Evolutionary conservation across 192 early-diverging fungal genomes (phyloP).

Genomic region (Coemansia interrupta): DNA sequence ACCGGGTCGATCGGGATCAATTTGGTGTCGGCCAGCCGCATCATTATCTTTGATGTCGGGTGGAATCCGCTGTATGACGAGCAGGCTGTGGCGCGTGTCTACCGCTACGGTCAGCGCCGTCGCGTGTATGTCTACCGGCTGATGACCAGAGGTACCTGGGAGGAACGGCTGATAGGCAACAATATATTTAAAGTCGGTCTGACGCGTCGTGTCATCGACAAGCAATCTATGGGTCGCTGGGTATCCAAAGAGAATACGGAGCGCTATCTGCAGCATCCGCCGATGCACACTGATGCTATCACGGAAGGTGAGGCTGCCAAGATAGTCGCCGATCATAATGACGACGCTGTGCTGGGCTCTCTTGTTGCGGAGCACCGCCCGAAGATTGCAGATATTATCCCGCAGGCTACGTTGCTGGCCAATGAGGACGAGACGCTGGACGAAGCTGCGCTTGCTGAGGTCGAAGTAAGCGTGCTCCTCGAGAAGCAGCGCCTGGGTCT

Average conservation of each 20-base stretch:
- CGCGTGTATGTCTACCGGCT: conserved; percentile 69
- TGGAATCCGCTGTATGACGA: conserved; percentile 80
- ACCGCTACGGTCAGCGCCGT: conserved; percentile 68
- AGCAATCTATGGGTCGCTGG: conserved; percentile 53
- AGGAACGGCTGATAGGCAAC: conserved; percentile 60
- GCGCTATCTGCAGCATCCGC: conserved; percentile 53
- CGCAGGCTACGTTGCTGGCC: conserved; percentile 38
- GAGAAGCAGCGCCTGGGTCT: conserved; percentile 34
- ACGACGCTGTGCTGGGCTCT: conserved; percentile 25
- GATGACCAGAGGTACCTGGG: conserved; percentile 58
- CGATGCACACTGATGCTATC: conserved; percentile 1
- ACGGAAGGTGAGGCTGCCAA: neutral
- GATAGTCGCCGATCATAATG: conserved; percentile 15
- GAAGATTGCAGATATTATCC: conserved; percentile 14
- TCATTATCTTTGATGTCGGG: conserved; percentile 69
- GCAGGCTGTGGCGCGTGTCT: conserved; percentile 68
- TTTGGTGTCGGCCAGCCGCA: conserved; percentile 65
- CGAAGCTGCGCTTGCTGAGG: conserved; percentile 7
- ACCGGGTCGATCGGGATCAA: conserved; percentile 63
- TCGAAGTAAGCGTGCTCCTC: conserved; percentile 7
- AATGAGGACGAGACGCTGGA: conserved; percentile 32
- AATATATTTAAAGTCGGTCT: conserved; percentile 73
- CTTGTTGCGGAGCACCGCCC: conserved; percentile 11
- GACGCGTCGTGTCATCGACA: conserved; percentile 63
- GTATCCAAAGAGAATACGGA: conserved; percentile 53